A percentile compares a stretch with the other conserved stretches of the same genome.
phyloP scores from a whole-genome alignment of 208 protist species.

The Trypanosoma mega region DNA sequence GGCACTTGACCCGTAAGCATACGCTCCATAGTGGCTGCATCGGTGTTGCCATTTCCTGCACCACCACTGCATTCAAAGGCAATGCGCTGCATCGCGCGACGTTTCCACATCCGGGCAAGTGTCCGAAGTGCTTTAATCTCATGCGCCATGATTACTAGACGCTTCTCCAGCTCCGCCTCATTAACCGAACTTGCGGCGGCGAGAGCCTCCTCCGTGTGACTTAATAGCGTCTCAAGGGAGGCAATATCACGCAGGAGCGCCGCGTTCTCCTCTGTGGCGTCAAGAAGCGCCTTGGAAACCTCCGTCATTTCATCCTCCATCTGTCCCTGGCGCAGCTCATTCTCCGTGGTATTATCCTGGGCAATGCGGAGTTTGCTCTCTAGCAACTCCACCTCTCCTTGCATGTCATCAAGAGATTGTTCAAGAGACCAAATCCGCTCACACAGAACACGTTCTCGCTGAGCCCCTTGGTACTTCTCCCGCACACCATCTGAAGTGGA shows the following conservation, averaged over 20 bases:
- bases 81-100: constrained; percentile 67
- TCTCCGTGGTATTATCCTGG: constrained; percentile 53
- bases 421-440: constrained; percentile 57
- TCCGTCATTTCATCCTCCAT: constrained; percentile 44
- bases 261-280: constrained; percentile 36
- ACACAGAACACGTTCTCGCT: constrained; percentile 51
- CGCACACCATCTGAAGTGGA: constrained; percentile 55
- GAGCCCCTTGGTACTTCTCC: constrained; percentile 49
- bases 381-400: constrained; percentile 36
- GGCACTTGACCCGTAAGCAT: constrained; percentile 9
- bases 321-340: constrained; percentile 44
- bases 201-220: constrained; percentile 49
- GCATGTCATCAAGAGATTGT: constrained; percentile 46
- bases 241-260: constrained; percentile 40
- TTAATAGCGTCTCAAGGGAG: constrained; percentile 44
- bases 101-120: constrained; percentile 68
- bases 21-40: background rate
- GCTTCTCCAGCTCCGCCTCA: constrained; percentile 50
- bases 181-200: constrained; percentile 38
- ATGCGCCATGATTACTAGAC: constrained; percentile 32
- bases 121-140: constrained; percentile 31
- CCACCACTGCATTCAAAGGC: constrained; percentile 41
- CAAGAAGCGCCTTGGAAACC: constrained; percentile 34
- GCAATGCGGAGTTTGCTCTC: constrained; percentile 68
- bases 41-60: constrained; percentile 1